phyloP scores from a whole-genome alignment of 345 rosid genomes.

The Turritis glabra region DNA sequence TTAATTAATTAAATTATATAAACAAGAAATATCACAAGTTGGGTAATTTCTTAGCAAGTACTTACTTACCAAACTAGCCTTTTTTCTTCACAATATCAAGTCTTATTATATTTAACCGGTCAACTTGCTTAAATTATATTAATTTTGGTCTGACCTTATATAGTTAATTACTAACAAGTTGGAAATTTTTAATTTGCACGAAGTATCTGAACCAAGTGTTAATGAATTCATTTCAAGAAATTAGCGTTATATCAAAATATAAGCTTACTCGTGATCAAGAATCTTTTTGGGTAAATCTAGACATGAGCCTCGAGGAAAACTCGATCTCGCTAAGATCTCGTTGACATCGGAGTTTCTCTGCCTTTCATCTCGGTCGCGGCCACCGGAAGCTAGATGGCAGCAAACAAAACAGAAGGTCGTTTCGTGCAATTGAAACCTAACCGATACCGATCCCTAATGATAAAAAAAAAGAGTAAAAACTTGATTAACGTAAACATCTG shows the following conservation, averaged over 20 bases:
- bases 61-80: slow-evolving; percentile 19
- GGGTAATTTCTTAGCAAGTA: slow-evolving; percentile 18
- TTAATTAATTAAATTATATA: background rate
- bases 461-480: background rate
- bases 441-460: slow-evolving; percentile 77
- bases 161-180: slow-evolving; percentile 15
- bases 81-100: slow-evolving; percentile 1
- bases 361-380: slow-evolving; percentile 68
- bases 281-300: slow-evolving; percentile 58
- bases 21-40: slow-evolving; percentile 4
- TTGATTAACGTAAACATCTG: background rate
- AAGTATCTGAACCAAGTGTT: slow-evolving; percentile 6
- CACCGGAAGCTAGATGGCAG: slow-evolving; percentile 84
- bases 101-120: background rate
- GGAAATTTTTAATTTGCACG: background rate
- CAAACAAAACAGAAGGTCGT: slow-evolving; percentile 86
- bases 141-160: slow-evolving; percentile 1
- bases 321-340: slow-evolving; percentile 65
- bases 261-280: slow-evolving; percentile 74
- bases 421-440: slow-evolving; percentile 64
- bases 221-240: background rate
- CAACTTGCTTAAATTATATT: slow-evolving; percentile 14
- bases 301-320: slow-evolving; percentile 57
- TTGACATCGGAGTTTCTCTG: slow-evolving; percentile 62
- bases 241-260: background rate